A percentile compares a stretch with the other conserved stretches of the same genome.
Conservation (phyloP, 2,329 filamentous ascomycete genomes). For the Chaetomium olivaceum region DNA sequence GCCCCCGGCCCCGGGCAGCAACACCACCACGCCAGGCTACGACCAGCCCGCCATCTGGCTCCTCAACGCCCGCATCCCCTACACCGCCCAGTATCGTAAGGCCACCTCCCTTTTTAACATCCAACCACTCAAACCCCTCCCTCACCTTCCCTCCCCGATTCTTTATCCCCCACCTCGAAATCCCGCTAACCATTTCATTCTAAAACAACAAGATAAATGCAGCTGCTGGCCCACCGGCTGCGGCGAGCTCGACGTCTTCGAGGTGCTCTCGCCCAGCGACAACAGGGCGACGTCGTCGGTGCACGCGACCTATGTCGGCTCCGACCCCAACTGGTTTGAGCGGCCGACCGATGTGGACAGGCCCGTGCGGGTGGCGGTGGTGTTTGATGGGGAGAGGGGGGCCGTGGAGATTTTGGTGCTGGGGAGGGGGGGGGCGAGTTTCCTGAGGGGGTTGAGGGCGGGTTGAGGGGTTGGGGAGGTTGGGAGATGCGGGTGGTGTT, state of each 20-base stretch:
- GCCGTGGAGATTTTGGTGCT: background rate
- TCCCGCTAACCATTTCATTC: background rate
- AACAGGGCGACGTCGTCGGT: constrained; percentile 69
- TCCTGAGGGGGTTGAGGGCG: background rate
- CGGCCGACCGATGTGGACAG: constrained; percentile 57
- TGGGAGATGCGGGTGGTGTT: background rate
- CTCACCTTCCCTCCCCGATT: too few relatives aligned
- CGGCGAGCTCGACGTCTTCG: constrained; percentile 75
- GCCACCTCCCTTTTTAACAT: background rate
- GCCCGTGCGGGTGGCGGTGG: constrained; percentile 11
- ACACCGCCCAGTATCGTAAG: constrained; percentile 66
- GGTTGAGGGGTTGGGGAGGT: background rate
- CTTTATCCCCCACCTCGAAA: too few relatives aligned
- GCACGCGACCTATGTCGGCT: constrained; percentile 56
- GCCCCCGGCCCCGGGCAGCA: constrained; percentile 39
- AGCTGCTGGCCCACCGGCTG: constrained; percentile 71
- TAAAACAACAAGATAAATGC: constrained; percentile 46
- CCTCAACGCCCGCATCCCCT: constrained; percentile 71
- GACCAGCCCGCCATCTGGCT: constrained; percentile 62
- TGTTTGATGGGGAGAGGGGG: constrained; percentile 5
- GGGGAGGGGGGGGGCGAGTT: constrained; percentile 3
- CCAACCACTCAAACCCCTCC: too few relatives aligned
- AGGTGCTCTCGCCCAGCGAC: constrained; percentile 67
- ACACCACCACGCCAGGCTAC: constrained; percentile 49
- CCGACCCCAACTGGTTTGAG: constrained; percentile 70